A percentile compares a stretch with the other conserved stretches of the same genome.
These are phyloP conservation scores for Ilyonectria destructans DNA, from an alignment of 2,329 filamentous ascomycete genomes.

Conservation along the genomic window DNA sequence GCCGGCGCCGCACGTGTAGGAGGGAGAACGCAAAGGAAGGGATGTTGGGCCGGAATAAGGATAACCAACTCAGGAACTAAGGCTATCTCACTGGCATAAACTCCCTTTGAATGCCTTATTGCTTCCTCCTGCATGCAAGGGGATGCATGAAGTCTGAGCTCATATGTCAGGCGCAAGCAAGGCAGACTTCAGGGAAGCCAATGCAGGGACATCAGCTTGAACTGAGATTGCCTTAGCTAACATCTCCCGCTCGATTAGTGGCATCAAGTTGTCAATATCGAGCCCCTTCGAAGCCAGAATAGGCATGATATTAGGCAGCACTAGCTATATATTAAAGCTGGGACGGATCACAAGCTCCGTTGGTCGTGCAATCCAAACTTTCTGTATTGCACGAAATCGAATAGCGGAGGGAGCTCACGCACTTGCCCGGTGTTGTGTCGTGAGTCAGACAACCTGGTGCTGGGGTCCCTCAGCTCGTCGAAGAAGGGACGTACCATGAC, in stretches of 20 bases:
- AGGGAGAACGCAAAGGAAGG: too few relatives aligned
- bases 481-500: conserved; percentile 99
- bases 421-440: conserved; percentile 86
- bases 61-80: too few relatives aligned
- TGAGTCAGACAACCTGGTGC: conserved; percentile 92
- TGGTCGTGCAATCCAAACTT: conserved; percentile 54
- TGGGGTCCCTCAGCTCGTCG: conserved; percentile 92
- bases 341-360: conserved; percentile 95
- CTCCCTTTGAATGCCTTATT: too few relatives aligned
- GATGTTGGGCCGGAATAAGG: too few relatives aligned
- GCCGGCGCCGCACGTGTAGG: too few relatives aligned
- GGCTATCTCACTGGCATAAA: too few relatives aligned
- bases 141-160: too few relatives aligned
- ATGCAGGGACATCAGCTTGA: too few relatives aligned
- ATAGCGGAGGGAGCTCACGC: conserved; percentile 88
- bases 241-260: conserved; percentile 95
- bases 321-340: conserved; percentile 87
- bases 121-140: too few relatives aligned
- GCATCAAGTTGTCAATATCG: conserved; percentile 94
- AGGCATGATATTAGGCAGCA: conserved; percentile 86
- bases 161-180: too few relatives aligned
- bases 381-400: conserved; percentile 96
- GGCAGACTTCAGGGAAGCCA: too few relatives aligned
- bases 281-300: conserved; percentile 83
- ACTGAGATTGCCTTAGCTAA: conserved; percentile 76